Evolutionary conservation across 257 asterid species (phyloP), one percentile per base, ranked within the genome.

Genomic region (Nicotiana otophora): DNA sequence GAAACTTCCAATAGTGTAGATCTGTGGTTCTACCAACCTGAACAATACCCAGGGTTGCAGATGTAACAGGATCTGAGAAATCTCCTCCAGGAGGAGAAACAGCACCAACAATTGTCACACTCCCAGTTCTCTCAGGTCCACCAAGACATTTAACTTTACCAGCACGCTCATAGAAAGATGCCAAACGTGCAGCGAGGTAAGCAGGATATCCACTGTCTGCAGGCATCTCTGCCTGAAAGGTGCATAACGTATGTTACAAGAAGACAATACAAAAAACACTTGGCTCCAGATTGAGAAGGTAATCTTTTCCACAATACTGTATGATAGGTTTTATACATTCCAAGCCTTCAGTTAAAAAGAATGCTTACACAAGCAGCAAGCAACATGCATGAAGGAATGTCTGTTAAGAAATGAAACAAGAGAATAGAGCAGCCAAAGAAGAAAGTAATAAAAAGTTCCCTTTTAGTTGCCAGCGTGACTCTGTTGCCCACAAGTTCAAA

Each of bases 1-100:
- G 8, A 82, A 72, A 72, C 82, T 67, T 39, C 78, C 58, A 39
- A 70, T 70, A 70, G 58, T 55, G n/a, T 69, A 10, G 33, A 20
- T 39, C 82, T 77, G 23, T 51, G 12, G 31, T 68, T 78, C 39
- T 39, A 31, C 57, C 84, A 80, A 95, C 99, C 97, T 95, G 99
- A 84, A 95, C 99, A 75, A 95, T 95, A 87, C 99, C 91, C 86
- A 95, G 99, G 55, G 99, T 95, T 28, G 99, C 98, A 67, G 99
- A 94, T 62, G 99, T 95, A 84, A 95, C 99, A 80, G 99, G 99
- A 88, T 95, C 99, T 51, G 99, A 95, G 87, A 95, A 95, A 91
- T 95, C 98, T 86, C 98, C 99, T 83, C 99, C 99, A 0, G 99
- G 99, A 81, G 99, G 99, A 86, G 99, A 95, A 85, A 95, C 98